Evolutionary conservation across 2,329 filamentous ascomycete species (phyloP).

Genomic region (Aspergillus ustus): DNA sequence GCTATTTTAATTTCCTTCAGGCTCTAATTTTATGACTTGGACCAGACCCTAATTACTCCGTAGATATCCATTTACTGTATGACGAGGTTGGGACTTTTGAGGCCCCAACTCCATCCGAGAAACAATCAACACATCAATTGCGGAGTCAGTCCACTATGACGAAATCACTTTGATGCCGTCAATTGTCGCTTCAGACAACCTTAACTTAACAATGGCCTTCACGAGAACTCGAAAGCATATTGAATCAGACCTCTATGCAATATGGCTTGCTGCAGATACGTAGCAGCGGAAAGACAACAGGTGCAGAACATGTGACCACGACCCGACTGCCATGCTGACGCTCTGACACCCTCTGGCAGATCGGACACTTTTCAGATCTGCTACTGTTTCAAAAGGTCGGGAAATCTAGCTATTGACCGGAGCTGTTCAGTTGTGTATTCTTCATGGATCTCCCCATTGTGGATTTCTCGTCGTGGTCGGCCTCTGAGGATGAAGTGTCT

Average conservation of each 20-base stretch:
- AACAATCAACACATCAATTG: neutral
- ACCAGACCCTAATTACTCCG: neutral
- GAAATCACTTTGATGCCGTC: neutral
- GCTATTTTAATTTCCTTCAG: neutral
- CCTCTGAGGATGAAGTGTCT: conserved; percentile 30
- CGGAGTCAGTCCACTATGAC: neutral
- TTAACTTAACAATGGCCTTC: neutral
- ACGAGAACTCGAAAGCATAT: neutral
- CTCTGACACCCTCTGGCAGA: neutral
- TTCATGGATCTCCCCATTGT: conserved; percentile 43
- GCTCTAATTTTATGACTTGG: neutral
- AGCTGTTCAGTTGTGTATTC: neutral
- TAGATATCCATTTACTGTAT: neutral
- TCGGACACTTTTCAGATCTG: neutral
- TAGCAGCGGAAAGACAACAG: neutral
- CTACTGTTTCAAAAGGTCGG: neutral
- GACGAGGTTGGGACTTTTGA: neutral
- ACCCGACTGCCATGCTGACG: conserved; percentile 6
- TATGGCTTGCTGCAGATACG: neutral
- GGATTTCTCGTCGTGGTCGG: conserved; percentile 45
- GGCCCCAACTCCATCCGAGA: too few relatives aligned
- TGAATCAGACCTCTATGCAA: neutral
- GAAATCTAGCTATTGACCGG: neutral
- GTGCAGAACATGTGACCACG: conserved; percentile 16
- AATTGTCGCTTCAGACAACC: neutral